Evolutionary conservation across 2,329 filamentous ascomycete genomes (phyloP).

Genomic region (Monascus ruber): DNA sequence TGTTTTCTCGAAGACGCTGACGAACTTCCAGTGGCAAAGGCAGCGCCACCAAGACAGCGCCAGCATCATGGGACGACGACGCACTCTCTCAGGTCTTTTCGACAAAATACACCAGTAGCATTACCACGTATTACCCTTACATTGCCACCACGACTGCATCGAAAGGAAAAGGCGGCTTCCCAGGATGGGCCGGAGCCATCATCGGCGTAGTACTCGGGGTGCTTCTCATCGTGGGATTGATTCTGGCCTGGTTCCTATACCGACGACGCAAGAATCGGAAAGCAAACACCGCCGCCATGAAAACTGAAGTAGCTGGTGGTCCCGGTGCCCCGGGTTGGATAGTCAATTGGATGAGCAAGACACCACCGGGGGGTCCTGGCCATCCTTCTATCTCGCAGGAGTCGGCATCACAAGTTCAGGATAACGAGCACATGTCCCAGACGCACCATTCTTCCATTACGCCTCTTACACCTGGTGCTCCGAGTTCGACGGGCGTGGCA

Average conservation of each 20-base stretch:
- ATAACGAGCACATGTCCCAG: neutral
- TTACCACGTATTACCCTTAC: conserved; percentile 53
- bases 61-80: conserved; percentile 36
- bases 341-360: neutral
- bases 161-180: conserved; percentile 26
- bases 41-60: conserved; percentile 16
- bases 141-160: neutral
- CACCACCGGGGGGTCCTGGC: too few species aligned
- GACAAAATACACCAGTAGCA: conserved; percentile 42
- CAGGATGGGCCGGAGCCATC: conserved; percentile 50
- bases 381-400: too few species aligned
- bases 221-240: conserved; percentile 5
- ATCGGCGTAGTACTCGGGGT: conserved; percentile 15
- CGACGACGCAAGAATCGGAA: conserved; percentile 3
- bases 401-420: too few species aligned
- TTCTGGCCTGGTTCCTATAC: conserved; percentile 9
- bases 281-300: neutral
- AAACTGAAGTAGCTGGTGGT: neutral
- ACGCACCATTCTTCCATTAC: too few species aligned
- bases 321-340: neutral
- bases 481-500: neutral
- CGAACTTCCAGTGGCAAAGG: conserved; percentile 16
- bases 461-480: neutral
- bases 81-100: conserved; percentile 44
- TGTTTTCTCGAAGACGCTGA: conserved; percentile 1